Conservation (phyloP, 1,139 yeast species). For the Suhomyces terraborum region DNA sequence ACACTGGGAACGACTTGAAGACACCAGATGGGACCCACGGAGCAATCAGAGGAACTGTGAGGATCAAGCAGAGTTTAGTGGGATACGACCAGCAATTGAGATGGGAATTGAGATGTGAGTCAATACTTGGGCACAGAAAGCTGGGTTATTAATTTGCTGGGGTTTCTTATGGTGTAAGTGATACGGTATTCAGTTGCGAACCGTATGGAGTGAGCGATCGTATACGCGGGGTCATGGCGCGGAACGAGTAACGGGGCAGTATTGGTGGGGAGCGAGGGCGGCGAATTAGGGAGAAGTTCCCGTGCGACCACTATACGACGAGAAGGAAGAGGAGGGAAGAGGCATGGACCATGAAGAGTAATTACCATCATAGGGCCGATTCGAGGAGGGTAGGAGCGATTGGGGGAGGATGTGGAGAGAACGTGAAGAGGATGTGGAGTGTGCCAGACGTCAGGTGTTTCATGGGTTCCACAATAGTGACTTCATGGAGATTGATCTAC, state of each 20-base stretch:
- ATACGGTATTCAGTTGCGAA: background rate
- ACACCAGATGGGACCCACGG: background rate
- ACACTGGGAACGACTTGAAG: background rate
- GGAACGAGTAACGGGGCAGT: constrained; percentile 2
- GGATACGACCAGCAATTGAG: too few relatives aligned
- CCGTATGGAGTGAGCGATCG: background rate
- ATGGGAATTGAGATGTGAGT: too few relatives aligned
- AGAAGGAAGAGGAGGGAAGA: background rate
- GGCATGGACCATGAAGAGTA: too few relatives aligned
- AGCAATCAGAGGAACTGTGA: background rate
- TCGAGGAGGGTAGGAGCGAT: too few relatives aligned
- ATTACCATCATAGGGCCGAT: too few relatives aligned
- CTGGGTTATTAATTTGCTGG: too few relatives aligned
- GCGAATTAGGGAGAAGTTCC: background rate
- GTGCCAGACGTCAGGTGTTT: too few relatives aligned
- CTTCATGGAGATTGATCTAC: too few relatives aligned
- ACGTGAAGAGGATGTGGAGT: too few relatives aligned
- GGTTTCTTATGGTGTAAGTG: background rate
- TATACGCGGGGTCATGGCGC: constrained; percentile 3
- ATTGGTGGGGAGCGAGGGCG: background rate
- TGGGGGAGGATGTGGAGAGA: too few relatives aligned
- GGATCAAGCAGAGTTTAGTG: background rate
- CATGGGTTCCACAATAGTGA: too few relatives aligned
- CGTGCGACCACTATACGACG: background rate
- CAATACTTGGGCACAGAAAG: too few relatives aligned